A percentile compares a stretch with the other conserved stretches of the same genome.
Evolutionary conservation across 1,284 basidiomycete species (phyloP).

Genomic region (Marasmius sp.): DNA sequence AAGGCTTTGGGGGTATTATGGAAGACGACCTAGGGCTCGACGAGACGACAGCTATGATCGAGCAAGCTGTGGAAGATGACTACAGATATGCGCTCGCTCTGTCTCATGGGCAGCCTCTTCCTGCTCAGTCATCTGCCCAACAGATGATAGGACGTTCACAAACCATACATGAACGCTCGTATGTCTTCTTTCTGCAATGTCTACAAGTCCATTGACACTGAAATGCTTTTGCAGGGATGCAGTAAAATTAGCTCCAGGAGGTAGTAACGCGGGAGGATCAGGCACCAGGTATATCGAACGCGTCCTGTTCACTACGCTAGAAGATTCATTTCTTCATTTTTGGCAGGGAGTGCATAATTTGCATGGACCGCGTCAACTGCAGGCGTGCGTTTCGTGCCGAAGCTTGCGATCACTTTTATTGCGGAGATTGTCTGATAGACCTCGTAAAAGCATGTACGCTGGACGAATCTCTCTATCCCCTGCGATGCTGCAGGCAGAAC

Average conservation of each 20-base stretch:
- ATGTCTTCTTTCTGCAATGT: not conserved
- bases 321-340: not conserved
- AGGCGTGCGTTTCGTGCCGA: conserved; percentile 21
- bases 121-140: conserved; percentile 23
- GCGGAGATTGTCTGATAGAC: conserved; percentile 19
- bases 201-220: not conserved
- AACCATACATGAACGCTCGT: conserved; percentile 10
- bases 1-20: conserved; percentile 35
- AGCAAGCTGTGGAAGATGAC: conserved; percentile 33
- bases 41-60: conserved; percentile 24
- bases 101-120: conserved; percentile 23
- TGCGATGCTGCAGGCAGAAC: conserved; percentile 38
- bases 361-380: conserved; percentile 22
- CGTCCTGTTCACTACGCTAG: not conserved
- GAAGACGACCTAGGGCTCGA: conserved; percentile 24
- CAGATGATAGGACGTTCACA: conserved; percentile 23
- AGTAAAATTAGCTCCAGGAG: not conserved
- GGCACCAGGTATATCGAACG: not conserved
- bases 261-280: not conserved
- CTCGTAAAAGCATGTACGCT: conserved; percentile 30
- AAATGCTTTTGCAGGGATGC: not conserved
- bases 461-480: conserved; percentile 38
- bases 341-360: conserved; percentile 31
- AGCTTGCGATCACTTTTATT: conserved; percentile 24
- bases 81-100: conserved; percentile 35